Evolutionary conservation across 345 rosid species (phyloP), one percentile per base, ranked within the genome.

Genomic region (Citrus sinensis): DNA sequence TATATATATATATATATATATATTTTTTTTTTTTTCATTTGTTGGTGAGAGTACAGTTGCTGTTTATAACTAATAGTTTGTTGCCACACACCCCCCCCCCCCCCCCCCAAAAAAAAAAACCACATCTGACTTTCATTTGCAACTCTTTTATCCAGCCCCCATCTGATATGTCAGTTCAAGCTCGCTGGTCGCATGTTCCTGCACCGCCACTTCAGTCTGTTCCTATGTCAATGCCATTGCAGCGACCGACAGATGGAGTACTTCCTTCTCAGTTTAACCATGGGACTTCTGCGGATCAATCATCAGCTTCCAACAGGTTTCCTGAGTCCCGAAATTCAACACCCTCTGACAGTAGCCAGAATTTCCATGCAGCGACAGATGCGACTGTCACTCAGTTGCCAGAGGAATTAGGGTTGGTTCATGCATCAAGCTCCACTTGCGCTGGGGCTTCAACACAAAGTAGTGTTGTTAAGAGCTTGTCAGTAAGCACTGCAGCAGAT

Each of bases 131-230:
- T 25, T 74, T 49, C 78, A 72, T 60, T 80, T 77, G 32, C 37
- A 79, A 78, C 76, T 79, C 39, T 76, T 65, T 46, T 75, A 77
- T 64, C 66, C 92, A 93, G 99, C 83, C 96, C 34, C 76, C 97
- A 70, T 86, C 93, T 62, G 97, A 94, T 81, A 83, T 88, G 84
- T 83, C 94, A 2, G 87, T 88, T 69, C 94, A 91, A 84, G 91
- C 93, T 84, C 92, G 87, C 56, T 94, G 99, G 97, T 83, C 97
- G 1, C 95, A 90, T 84, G 83, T 91, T 85, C 89, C 97, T 49
- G 71, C 88, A 77, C 76, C 92, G 0, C 82, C 90, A 24, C 86
- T 89, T 62, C 97, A 88, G 61, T 81, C 89, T 24, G 79, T 80
- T 67, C 80, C 92, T 62, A 85, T 85, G 55, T 78, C 93, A 58